phyloP scores from a whole-genome alignment of 306 rosid species.

The Vigna mungo region DNA sequence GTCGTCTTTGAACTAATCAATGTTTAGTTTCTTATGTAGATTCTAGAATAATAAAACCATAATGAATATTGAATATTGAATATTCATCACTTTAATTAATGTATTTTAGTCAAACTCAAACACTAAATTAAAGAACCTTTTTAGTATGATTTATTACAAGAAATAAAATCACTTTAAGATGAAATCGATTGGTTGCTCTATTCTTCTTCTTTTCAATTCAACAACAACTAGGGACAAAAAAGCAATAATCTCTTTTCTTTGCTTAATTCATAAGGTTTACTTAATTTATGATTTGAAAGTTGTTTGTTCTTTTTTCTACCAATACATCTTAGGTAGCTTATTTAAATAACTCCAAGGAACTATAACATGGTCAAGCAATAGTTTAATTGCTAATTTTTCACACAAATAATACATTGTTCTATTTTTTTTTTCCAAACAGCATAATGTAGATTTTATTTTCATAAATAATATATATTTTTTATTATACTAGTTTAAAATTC shows the following conservation, averaged over 20 bases:
- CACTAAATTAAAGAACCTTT: background rate
- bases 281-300: conserved; percentile 31
- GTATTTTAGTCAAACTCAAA: background rate
- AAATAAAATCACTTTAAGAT: background rate
- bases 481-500: too few species aligned
- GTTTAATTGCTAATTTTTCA: background rate
- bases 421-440: too few species aligned
- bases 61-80: background rate
- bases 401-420: too few species aligned
- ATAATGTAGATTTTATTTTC: too few species aligned
- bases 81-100: background rate
- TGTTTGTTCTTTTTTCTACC: background rate
- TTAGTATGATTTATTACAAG: too few species aligned
- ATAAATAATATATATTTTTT: too few species aligned
- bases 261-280: conserved; percentile 7
- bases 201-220: conserved; percentile 20
- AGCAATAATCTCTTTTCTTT: conserved; percentile 16
- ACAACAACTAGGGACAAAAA: conserved; percentile 32
- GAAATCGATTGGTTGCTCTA: background rate
- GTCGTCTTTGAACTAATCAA: background rate
- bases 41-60: background rate
- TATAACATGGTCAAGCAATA: conserved; percentile 40
- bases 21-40: background rate
- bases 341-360: background rate
- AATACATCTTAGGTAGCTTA: background rate